Evolutionary conservation across 495 filamentous ascomycete genomes (phyloP).

Genomic region (Daldinia vernicosa): DNA sequence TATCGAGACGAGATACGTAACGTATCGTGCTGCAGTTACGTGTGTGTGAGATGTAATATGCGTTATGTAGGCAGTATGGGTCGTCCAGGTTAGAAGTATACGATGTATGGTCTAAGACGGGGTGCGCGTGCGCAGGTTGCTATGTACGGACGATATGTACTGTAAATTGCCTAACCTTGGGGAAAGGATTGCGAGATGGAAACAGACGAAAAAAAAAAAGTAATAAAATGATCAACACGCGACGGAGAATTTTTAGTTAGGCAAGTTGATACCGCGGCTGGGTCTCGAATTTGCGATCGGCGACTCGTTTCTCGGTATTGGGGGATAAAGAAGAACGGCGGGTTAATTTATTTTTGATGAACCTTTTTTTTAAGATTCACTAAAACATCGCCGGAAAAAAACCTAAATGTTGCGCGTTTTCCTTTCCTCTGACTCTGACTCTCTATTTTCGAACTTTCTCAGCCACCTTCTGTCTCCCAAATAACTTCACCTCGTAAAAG

Average conservation of each 20-base stretch:
- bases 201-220: slow-evolving; percentile 17
- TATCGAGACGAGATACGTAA: slow-evolving; percentile 25
- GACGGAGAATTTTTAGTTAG: slow-evolving; percentile 41
- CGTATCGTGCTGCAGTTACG: slow-evolving; percentile 25
- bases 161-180: slow-evolving; percentile 9
- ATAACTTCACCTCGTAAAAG: slow-evolving; percentile 13
- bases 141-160: slow-evolving; percentile 6
- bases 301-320: slow-evolving; percentile 39
- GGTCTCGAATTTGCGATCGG: slow-evolving; percentile 44
- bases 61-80: slow-evolving; percentile 14
- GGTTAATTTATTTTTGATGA: slow-evolving; percentile 32
- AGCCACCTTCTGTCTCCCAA: slow-evolving; percentile 5
- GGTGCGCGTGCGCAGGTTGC: slow-evolving; percentile 5
- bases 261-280: slow-evolving; percentile 26
- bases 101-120: background rate
- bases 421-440: background rate
- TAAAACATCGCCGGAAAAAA: slow-evolving; percentile 27
- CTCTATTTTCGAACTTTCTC: slow-evolving; percentile 2
- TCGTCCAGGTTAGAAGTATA: background rate
- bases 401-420: slow-evolving; percentile 5
- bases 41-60: slow-evolving; percentile 22
- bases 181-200: slow-evolving; percentile 23
- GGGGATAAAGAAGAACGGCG: slow-evolving; percentile 34
- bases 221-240: slow-evolving; percentile 41
- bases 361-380: slow-evolving; percentile 25